Base-by-base conservation (phyloP, 2,329 filamentous ascomycete species). In the Pseudogymnoascus sp. region DNA sequence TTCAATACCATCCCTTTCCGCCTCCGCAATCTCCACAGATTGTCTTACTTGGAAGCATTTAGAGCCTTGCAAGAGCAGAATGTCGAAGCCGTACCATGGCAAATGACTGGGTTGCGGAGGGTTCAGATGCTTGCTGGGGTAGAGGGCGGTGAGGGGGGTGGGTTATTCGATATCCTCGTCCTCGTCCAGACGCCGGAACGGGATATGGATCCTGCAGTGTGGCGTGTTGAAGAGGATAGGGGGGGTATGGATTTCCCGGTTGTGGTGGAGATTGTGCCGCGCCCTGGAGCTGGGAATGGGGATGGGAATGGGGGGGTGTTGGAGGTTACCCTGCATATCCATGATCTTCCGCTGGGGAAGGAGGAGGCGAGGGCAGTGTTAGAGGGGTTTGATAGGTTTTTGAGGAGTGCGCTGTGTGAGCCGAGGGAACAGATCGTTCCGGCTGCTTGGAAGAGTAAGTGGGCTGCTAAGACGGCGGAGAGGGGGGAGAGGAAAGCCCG, bases 1-100 rank as follows among this genome's bases (percentile, higher is more conserved):
- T 96, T 97, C 79, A 97, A 96, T 71, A 96, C 92, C 0, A 75
- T 96, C 11, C 91, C 92, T 0, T 71, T 92, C 1, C 83, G 91
- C 25, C 75, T 88, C 25, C 82, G 81, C 63, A 72, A 76, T 2
- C 78, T 91, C 2, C 87, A 92, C 61, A 74, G 75, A 0, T 72
- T 70, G 28, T 68, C 69, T 11, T 72, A 72, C 40, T 63, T 73
- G 1, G 72, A 73, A 64, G 69, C 71, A 12, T 73, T 72, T 50
- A 66, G 71, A 42, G 67, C 66, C 12, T 56, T 73, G 1, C 71
- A 74, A 62, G 44, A 53, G 3, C 62, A 84, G 25, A 92, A 90
- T 69, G 76, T 83, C 0, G 79, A 86, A 0, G 75, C 86, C 1
- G 69, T 93, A 16, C 78, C 81, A 0, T 87, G 88, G 68, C 91